Conservation (phyloP, 2,329 filamentous ascomycete species). For the Sporothrix dimorphospora region DNA sequence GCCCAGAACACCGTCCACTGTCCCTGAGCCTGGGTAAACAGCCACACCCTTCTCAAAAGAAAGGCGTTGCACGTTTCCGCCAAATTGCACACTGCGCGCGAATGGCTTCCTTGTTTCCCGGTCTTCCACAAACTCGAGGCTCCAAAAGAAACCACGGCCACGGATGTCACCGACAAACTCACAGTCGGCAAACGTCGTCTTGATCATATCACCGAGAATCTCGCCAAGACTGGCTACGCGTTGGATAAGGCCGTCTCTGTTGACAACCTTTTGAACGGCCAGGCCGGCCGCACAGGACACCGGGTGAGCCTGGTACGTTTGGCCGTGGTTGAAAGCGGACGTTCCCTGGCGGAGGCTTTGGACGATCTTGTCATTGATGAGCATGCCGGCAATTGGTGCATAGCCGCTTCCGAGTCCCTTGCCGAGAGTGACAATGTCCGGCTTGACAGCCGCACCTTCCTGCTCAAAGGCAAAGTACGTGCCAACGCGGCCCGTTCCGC, state of each 20-base stretch:
- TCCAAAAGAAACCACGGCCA: slow-evolving; percentile 62
- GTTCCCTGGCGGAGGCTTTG: slow-evolving; percentile 45
- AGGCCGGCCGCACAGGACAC: slow-evolving; percentile 63
- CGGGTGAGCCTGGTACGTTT: slow-evolving; percentile 65
- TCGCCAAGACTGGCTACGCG: slow-evolving; percentile 60
- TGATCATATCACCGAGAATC: slow-evolving; percentile 50
- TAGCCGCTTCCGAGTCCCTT: slow-evolving; percentile 70
- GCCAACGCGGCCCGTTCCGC: slow-evolving; percentile 63
- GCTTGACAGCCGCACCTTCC: slow-evolving; percentile 47
- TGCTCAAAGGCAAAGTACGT: slow-evolving; percentile 65
- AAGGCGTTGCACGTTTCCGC: slow-evolving; percentile 39
- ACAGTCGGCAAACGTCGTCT: slow-evolving; percentile 41
- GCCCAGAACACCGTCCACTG: slow-evolving; percentile 60
- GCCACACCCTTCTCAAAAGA: slow-evolving; percentile 40
- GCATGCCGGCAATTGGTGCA: slow-evolving; percentile 61
- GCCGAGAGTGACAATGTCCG: slow-evolving; percentile 67
- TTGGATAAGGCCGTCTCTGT: slow-evolving; percentile 58
- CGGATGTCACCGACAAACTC: slow-evolving; percentile 61
- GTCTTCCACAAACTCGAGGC: slow-evolving; percentile 47
- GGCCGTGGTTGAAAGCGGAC: slow-evolving; percentile 53
- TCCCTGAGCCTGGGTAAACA: slow-evolving; percentile 66
- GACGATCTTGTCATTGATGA: slow-evolving; percentile 57
- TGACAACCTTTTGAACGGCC: slow-evolving; percentile 63
- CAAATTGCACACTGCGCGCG: slow-evolving; percentile 37
- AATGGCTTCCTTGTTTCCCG: slow-evolving; percentile 41